Percentiles rank a stretch among this genome's conserved stretches.
Conservation (phyloP, 805 yeast genomes). For the Saturnispora dispora region DNA sequence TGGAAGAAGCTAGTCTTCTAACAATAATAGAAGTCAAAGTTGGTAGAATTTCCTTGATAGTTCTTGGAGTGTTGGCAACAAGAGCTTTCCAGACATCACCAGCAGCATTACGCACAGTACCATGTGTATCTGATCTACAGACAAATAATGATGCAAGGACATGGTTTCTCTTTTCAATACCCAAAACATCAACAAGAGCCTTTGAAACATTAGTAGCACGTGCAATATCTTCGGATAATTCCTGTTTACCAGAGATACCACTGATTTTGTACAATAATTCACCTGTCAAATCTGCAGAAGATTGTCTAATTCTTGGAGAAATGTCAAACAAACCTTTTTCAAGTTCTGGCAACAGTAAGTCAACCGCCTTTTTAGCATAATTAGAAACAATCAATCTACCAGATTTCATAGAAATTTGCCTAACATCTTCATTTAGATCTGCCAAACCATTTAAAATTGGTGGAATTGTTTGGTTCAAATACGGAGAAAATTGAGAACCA, state of each 20-base stretch:
- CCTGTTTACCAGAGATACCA: slow-evolving; percentile 76
- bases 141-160: slow-evolving; percentile 79
- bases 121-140: slow-evolving; percentile 87
- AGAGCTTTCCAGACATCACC: slow-evolving; percentile 95
- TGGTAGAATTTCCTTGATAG: slow-evolving; percentile 86
- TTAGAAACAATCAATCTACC: slow-evolving; percentile 87
- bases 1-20: slow-evolving; percentile 72
- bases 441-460: slow-evolving; percentile 88
- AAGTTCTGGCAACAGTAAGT: slow-evolving; percentile 84
- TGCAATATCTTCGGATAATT: slow-evolving; percentile 48
- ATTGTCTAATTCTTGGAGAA: slow-evolving; percentile 78
- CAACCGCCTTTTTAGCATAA: slow-evolving; percentile 89
- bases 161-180: slow-evolving; percentile 81
- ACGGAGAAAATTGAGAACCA: slow-evolving; percentile 86
- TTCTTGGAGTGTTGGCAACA: slow-evolving; percentile 91
- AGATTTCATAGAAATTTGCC: slow-evolving; percentile 84
- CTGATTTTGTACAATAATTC: slow-evolving; percentile 90
- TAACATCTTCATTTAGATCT: slow-evolving; percentile 74
- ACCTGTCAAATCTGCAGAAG: slow-evolving; percentile 92
- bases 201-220: slow-evolving; percentile 44
- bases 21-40: slow-evolving; percentile 73
- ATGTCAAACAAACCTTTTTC: slow-evolving; percentile 81
- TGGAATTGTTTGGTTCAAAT: slow-evolving; percentile 77
- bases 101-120: slow-evolving; percentile 80
- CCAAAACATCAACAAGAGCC: slow-evolving; percentile 68